These are phyloP conservation scores for Agroathelia rolfsii DNA, from an alignment of 1,284 basidiomycete genomes.

Conservation along the genomic window DNA sequence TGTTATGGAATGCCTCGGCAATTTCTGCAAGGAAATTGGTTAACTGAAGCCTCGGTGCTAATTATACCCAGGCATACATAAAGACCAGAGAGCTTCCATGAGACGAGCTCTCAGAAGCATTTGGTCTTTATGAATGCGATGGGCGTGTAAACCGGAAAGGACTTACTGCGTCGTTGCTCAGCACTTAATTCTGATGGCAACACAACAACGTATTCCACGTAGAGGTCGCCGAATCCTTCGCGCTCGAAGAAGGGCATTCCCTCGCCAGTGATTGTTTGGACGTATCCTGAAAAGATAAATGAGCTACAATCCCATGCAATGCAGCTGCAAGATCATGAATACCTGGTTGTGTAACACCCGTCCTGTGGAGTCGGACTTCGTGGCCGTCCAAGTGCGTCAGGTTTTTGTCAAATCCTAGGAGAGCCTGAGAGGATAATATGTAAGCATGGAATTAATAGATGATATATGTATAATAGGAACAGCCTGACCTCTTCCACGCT, in stretches of 20 bases:
- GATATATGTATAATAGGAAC: background rate
- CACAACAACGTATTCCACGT: conserved; percentile 85
- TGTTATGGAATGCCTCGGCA: too few species aligned
- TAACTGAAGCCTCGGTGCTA: too few species aligned
- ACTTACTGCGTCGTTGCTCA: conserved; percentile 61
- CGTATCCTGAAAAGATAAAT: conserved; percentile 47
- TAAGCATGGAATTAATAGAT: conserved; percentile 7
- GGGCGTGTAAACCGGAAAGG: too few species aligned
- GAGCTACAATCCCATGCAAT: conserved; percentile 3
- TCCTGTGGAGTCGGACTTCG: conserved; percentile 58
- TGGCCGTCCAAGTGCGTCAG: conserved; percentile 87
- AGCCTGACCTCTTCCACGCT: conserved; percentile 77
- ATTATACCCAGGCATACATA: too few species aligned
- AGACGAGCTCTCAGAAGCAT: background rate
- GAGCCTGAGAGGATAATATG: conserved; percentile 45
- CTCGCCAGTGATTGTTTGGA: conserved; percentile 78
- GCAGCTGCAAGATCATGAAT: conserved; percentile 10
- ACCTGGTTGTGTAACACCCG: conserved; percentile 86
- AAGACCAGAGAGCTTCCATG: background rate
- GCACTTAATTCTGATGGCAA: conserved; percentile 64
- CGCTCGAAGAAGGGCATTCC: conserved; percentile 77
- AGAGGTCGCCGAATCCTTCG: conserved; percentile 70
- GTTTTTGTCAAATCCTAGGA: conserved; percentile 76
- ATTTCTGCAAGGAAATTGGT: too few species aligned
- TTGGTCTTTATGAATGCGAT: background rate